Conservation (phyloP, 345 rosid species). For the Gossypium raimondii region DNA sequence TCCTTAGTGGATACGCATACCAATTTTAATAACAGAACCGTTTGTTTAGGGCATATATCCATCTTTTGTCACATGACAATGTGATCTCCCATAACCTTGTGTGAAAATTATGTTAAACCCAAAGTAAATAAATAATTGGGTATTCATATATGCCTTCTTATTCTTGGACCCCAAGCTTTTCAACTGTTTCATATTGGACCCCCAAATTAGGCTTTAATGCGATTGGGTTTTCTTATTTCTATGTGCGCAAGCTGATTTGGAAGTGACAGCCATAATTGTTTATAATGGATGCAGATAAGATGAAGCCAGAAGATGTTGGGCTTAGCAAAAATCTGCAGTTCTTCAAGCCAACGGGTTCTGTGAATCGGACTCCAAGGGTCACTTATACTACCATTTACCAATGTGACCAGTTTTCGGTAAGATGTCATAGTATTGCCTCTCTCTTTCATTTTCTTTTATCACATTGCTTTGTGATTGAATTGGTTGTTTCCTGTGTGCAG, state of each 20-base stretch:
- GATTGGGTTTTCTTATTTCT: neutral
- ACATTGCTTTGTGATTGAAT: conserved; percentile 4
- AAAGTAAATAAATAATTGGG: too few species aligned
- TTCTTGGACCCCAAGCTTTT: too few species aligned
- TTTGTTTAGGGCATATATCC: too few species aligned
- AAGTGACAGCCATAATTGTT: neutral
- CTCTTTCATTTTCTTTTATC: neutral
- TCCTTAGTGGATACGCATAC: too few species aligned
- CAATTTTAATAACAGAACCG: too few species aligned
- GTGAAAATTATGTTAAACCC: too few species aligned
- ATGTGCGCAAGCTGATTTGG: neutral
- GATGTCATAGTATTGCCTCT: neutral
- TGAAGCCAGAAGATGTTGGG: conserved; percentile 66
- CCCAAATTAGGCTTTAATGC: neutral
- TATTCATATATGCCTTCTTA: too few species aligned
- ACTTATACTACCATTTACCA: conserved; percentile 46
- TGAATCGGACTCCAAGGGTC: conserved; percentile 42
- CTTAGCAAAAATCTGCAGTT: conserved; percentile 39
- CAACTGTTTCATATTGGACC: too few species aligned
- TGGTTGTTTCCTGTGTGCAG: conserved; percentile 27
- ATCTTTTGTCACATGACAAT: too few species aligned
- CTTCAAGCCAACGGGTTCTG: conserved; percentile 28
- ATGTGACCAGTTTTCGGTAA: conserved; percentile 52
- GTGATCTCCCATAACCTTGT: too few species aligned
- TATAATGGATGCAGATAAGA: conserved; percentile 36